These are phyloP conservation scores for Aspergillus nanangensis DNA, from an alignment of 495 filamentous ascomycete genomes.

Conservation along the genomic window DNA sequence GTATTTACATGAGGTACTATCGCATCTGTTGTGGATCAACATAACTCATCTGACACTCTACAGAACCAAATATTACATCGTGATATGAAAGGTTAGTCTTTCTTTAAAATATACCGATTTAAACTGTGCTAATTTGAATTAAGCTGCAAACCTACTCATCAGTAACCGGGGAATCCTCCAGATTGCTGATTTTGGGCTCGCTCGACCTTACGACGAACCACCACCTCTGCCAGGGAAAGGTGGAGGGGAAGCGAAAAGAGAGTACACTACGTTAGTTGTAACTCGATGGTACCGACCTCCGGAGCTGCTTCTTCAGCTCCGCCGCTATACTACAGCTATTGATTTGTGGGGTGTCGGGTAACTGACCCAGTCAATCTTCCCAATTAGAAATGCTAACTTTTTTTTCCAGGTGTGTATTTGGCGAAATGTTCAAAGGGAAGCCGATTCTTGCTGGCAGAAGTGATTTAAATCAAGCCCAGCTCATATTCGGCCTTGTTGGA, in stretches of 20 bases:
- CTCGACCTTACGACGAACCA: slow-evolving; percentile 85
- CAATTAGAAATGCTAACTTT: slow-evolving; percentile 13
- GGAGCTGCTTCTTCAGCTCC: slow-evolving; percentile 82
- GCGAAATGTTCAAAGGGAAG: slow-evolving; percentile 94
- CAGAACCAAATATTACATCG: slow-evolving; percentile 82
- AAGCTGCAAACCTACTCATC: slow-evolving; percentile 92
- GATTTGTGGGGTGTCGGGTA: slow-evolving; percentile 98
- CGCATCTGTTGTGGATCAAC: neutral
- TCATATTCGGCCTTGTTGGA: slow-evolving; percentile 92
- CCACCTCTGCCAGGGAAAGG: slow-evolving; percentile 75
- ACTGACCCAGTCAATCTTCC: slow-evolving; percentile 14
- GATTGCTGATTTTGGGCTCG: slow-evolving; percentile 96
- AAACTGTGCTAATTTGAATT: slow-evolving; percentile 7
- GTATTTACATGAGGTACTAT: slow-evolving; percentile 75
- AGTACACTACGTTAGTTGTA: slow-evolving; percentile 93
- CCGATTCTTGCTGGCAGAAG: slow-evolving; percentile 88
- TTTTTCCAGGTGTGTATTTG: slow-evolving; percentile 77
- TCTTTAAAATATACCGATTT: neutral
- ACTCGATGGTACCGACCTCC: slow-evolving; percentile 97
- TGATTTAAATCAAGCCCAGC: slow-evolving; percentile 81
- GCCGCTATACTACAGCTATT: slow-evolving; percentile 89
- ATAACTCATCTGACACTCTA: slow-evolving; percentile 14
- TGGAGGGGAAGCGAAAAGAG: slow-evolving; percentile 77
- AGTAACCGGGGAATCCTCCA: slow-evolving; percentile 91
- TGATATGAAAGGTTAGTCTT: slow-evolving; percentile 77